These are phyloP conservation scores for Citrullus colocynthis DNA, from an alignment of 306 rosid genomes.

Conservation along the genomic window DNA sequence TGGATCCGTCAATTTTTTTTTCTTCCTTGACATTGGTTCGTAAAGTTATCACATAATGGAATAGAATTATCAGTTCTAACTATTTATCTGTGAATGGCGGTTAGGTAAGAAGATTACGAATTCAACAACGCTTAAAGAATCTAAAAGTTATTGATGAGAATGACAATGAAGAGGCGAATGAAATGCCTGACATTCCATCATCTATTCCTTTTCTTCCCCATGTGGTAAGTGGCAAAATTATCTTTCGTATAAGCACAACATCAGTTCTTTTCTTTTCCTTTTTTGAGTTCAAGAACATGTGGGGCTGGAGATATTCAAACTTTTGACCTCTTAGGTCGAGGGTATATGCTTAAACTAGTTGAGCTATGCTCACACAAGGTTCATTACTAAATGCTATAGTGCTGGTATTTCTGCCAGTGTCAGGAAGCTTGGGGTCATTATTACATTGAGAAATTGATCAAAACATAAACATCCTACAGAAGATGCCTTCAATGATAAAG, in stretches of 20 bases:
- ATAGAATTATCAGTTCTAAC: neutral
- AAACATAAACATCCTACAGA: neutral
- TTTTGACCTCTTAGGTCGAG: neutral
- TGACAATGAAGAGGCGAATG: slow-evolving; percentile 39
- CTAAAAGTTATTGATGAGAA: slow-evolving; percentile 20
- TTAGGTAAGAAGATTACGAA: slow-evolving; percentile 87
- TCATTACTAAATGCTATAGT: neutral
- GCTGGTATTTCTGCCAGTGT: neutral
- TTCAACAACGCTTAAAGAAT: slow-evolving; percentile 57
- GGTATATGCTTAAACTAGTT: no score
- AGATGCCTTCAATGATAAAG: neutral
- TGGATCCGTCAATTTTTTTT: neutral
- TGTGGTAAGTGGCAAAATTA: slow-evolving; percentile 44
- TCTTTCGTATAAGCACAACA: neutral
- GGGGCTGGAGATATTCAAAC: neutral
- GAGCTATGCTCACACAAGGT: neutral
- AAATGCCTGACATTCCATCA: slow-evolving; percentile 89
- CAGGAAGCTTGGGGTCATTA: neutral
- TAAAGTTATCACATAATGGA: neutral
- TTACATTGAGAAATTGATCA: neutral
- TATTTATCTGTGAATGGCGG: neutral
- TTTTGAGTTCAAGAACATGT: no score
- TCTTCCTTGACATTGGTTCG: neutral
- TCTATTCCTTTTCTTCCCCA: slow-evolving; percentile 80
- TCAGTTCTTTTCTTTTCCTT: neutral